phyloP scores from a whole-genome alignment of 225 moss, liverwort and hornwort genomes.

The Asterella californica region DNA sequence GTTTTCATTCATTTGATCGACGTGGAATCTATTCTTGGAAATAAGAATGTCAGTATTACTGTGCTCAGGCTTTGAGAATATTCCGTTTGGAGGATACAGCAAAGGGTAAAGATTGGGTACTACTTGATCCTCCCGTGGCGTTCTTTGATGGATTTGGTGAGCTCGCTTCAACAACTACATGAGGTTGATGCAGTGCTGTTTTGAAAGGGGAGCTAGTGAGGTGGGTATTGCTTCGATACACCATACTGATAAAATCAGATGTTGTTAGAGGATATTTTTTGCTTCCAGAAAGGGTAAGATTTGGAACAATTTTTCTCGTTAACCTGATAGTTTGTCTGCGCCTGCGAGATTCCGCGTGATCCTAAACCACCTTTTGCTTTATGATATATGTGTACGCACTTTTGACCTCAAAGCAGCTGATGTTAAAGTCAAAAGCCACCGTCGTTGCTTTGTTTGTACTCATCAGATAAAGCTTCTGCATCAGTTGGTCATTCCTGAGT shows the following conservation, averaged over 20 bases:
- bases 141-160: slow-evolving; percentile 92
- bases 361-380: not conserved
- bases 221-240: slow-evolving; percentile 26
- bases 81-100: slow-evolving; percentile 41
- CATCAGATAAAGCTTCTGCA: not conserved
- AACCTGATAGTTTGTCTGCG: slow-evolving; percentile 4
- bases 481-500: not conserved
- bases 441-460: not conserved
- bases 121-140: slow-evolving; percentile 64
- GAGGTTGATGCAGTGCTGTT: slow-evolving; percentile 39
- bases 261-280: not conserved
- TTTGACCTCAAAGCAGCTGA: not conserved
- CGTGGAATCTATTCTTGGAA: not conserved
- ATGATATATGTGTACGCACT: no score
- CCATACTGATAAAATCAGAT: not conserved
- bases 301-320: slow-evolving; percentile 5
- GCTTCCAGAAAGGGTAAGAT: slow-evolving; percentile 29
- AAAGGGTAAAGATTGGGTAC: slow-evolving; percentile 43
- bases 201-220: slow-evolving; percentile 32
- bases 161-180: slow-evolving; percentile 44
- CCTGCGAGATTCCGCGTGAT: not conserved
- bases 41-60: slow-evolving; percentile 1
- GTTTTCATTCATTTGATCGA: not conserved
- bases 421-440: not conserved
- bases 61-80: slow-evolving; percentile 65